Evolutionary conservation across 2,329 filamentous ascomycete species (phyloP).

Genomic region (Colletotrichum navitas): DNA sequence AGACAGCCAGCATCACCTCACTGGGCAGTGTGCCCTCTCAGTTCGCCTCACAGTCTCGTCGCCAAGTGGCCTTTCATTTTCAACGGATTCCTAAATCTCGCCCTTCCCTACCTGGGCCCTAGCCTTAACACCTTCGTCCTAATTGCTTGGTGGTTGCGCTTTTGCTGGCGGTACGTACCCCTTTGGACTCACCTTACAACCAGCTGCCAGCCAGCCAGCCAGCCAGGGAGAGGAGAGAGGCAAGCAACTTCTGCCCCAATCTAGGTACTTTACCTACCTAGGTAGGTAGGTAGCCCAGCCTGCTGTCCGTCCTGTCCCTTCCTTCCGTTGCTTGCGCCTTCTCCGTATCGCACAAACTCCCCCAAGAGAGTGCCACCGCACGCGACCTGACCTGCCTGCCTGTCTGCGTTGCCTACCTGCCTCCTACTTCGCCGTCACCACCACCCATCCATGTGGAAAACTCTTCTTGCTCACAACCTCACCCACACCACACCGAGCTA

Average conservation of each 20-base stretch:
- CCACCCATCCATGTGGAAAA: conserved; percentile 32
- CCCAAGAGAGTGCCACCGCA: conserved; percentile 27
- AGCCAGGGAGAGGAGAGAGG: not conserved
- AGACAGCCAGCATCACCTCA: conserved; percentile 5
- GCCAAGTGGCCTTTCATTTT: conserved; percentile 4
- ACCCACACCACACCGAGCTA: conserved; percentile 23
- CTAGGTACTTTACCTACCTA: not conserved
- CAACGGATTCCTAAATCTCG: not conserved
- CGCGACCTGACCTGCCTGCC: conserved; percentile 30
- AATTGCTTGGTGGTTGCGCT: not conserved
- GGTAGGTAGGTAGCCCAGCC: not conserved
- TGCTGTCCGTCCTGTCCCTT: conserved; percentile 27
- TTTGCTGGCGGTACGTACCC: conserved; percentile 21
- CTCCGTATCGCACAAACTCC: conserved; percentile 29
- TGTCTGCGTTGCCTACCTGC: not conserved
- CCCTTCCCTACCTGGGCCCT: not conserved
- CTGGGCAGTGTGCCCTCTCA: conserved; percentile 5
- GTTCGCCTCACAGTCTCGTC: conserved; percentile 2
- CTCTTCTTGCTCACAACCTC: conserved; percentile 41
- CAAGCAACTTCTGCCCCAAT: conserved; percentile 21
- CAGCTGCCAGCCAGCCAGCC: conserved; percentile 1
- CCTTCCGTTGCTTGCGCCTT: conserved; percentile 31
- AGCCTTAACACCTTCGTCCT: conserved; percentile 1
- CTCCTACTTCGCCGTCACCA: conserved; percentile 18
- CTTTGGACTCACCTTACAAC: not conserved